phyloP scores from a whole-genome alignment of 78 protist species.

The Thecamonas trahens region DNA sequence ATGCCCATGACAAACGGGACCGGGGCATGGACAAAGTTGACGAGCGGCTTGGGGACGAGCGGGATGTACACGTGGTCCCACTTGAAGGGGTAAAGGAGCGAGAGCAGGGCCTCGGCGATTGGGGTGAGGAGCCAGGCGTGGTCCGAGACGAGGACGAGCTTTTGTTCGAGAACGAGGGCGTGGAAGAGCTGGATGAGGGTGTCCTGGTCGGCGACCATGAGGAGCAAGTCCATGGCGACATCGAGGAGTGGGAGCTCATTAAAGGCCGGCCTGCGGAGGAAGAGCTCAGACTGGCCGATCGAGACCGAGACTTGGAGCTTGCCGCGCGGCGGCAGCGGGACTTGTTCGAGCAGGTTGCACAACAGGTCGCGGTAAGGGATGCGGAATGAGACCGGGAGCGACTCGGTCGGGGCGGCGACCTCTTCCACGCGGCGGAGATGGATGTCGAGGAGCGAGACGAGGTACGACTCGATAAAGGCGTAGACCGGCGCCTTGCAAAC shows the following conservation, averaged over 20 bases:
- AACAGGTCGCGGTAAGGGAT: too few relatives aligned
- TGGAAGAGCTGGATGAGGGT: background rate
- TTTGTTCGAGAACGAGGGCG: background rate
- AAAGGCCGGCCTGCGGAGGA: too few relatives aligned
- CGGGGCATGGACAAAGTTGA: background rate
- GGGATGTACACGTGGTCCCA: background rate
- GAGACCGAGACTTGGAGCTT: too few relatives aligned
- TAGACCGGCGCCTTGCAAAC: too few relatives aligned
- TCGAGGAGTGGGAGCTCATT: background rate
- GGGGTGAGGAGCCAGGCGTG: background rate
- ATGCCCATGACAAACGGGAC: background rate
- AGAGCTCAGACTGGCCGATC: too few relatives aligned
- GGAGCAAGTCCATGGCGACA: background rate
- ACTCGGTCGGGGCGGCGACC: too few relatives aligned
- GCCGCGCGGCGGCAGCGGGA: too few relatives aligned
- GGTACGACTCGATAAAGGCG: too few relatives aligned
- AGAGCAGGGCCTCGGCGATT: background rate
- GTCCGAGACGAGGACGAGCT: background rate
- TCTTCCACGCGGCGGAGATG: too few relatives aligned
- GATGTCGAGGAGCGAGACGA: too few relatives aligned
- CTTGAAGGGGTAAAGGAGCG: background rate
- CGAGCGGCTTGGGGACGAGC: background rate
- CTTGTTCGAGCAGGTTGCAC: too few relatives aligned
- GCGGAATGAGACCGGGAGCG: too few relatives aligned
- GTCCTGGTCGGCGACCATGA: background rate